These are phyloP conservation scores for Aulographum hederae DNA, from an alignment of 2,329 filamentous ascomycete species.

Conservation along the genomic window DNA sequence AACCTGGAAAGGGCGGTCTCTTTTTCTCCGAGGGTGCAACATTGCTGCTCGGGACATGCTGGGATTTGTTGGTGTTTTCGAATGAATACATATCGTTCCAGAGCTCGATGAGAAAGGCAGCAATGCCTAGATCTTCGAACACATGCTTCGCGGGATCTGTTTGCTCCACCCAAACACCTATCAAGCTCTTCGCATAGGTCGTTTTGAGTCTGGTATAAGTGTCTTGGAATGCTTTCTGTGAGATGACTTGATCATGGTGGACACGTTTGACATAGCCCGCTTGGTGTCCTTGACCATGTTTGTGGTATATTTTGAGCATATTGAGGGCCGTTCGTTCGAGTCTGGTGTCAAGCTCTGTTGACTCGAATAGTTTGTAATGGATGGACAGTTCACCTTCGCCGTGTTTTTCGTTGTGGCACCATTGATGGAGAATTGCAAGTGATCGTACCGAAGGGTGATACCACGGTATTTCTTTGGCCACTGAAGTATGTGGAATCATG, in stretches of 20 bases:
- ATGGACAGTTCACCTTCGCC: neutral
- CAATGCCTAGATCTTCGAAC: conserved; percentile 83
- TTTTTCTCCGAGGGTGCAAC: conserved; percentile 5
- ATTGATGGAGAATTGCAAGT: neutral
- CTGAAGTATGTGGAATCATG: conserved; percentile 56
- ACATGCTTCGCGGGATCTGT: conserved; percentile 86
- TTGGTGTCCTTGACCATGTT: conserved; percentile 49
- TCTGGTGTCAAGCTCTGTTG: conserved; percentile 17
- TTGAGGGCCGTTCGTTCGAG: conserved; percentile 50
- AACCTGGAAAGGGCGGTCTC: conserved; percentile 70
- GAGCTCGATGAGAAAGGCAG: conserved; percentile 80
- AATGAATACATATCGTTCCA: conserved; percentile 66
- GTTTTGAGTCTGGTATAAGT: conserved; percentile 67
- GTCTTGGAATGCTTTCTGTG: conserved; percentile 61
- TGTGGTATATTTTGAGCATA: conserved; percentile 49
- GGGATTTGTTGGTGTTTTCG: neutral
- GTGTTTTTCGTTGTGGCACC: conserved; percentile 21
- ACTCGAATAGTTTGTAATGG: neutral
- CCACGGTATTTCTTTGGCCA: conserved; percentile 51
- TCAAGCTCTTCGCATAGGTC: conserved; percentile 54
- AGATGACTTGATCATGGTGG: conserved; percentile 64
- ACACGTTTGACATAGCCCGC: conserved; percentile 64
- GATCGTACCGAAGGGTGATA: conserved; percentile 57
- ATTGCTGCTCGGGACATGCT: no score
- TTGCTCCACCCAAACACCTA: conserved; percentile 63